These are phyloP conservation scores for Tetrapisispora pingtungensis DNA, from an alignment of 805 yeast genomes.

Conservation along the genomic window DNA sequence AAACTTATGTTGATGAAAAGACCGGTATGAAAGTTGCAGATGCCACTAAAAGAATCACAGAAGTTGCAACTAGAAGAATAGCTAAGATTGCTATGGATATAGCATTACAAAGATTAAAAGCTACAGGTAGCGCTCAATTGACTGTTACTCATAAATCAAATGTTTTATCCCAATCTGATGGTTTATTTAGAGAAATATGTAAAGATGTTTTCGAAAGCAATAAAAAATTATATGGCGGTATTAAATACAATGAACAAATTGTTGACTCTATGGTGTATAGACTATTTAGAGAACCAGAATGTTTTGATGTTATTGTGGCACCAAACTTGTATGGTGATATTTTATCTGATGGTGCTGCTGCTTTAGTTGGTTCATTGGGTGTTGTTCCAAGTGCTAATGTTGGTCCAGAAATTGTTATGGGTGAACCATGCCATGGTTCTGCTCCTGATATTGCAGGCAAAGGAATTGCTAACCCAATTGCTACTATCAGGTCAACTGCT, in stretches of 20 bases:
- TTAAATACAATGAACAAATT: conserved; percentile 84
- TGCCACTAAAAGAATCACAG: conserved; percentile 94
- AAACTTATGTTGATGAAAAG: conserved; percentile 47
- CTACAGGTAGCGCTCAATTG: conserved; percentile 45
- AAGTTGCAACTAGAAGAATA: conserved; percentile 73
- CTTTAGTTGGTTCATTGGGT: conserved; percentile 93
- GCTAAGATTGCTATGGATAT: conserved; percentile 88
- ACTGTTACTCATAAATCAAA: conserved; percentile 97
- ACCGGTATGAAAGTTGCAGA: conserved; percentile 91
- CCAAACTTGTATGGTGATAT: conserved; percentile 98
- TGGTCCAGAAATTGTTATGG: conserved; percentile 91
- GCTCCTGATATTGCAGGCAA: conserved; percentile 98
- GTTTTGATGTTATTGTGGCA: conserved; percentile 96
- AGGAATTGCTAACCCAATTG: conserved; percentile 92
- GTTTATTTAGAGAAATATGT: conserved; percentile 84
- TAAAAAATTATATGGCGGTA: conserved; percentile 44
- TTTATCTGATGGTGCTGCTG: conserved; percentile 96
- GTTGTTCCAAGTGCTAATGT: conserved; percentile 98
- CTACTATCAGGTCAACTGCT: conserved; percentile 96
- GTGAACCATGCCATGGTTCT: conserved; percentile 98
- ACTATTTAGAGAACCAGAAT: conserved; percentile 96
- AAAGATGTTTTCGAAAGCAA: conserved; percentile 39
- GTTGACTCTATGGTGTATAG: conserved; percentile 99
- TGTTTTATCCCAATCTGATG: conserved; percentile 86
- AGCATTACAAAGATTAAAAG: conserved; percentile 84